These are phyloP conservation scores for Glaciozyma antarctica DNA, from an alignment of 768 basidiomycete species.

Conservation along the genomic window DNA sequence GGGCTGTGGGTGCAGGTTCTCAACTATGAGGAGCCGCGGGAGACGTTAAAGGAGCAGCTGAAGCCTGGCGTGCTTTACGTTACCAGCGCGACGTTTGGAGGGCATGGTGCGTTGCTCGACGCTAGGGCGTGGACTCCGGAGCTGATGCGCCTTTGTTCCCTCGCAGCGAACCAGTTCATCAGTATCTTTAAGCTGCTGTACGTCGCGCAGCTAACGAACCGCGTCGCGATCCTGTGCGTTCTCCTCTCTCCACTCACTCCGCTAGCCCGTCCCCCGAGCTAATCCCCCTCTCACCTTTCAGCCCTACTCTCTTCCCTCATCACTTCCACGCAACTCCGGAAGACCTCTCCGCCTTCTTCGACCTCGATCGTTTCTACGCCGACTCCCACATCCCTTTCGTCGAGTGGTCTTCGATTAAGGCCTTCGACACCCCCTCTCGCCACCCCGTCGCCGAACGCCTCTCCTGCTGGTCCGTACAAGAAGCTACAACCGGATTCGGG, in stretches of 20 bases:
- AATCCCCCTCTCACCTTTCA: not conserved
- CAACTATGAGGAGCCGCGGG: constrained; percentile 13
- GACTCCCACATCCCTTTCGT: constrained; percentile 21
- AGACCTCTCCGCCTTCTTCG: constrained; percentile 22
- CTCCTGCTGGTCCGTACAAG: constrained; percentile 30
- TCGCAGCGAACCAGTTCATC: constrained; percentile 30
- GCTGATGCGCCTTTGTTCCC: not conserved
- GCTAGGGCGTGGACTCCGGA: too few relatives aligned
- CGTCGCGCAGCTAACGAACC: constrained; percentile 24
- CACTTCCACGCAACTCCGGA: constrained; percentile 23
- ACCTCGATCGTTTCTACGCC: constrained; percentile 24
- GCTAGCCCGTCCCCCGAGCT: not conserved
- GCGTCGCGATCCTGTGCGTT: constrained; percentile 29
- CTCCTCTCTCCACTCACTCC: not conserved
- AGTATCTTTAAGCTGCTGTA: constrained; percentile 23
- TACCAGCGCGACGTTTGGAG: constrained; percentile 16
- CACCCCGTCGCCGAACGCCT: constrained; percentile 13
- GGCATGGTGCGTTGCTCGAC: constrained; percentile 17
- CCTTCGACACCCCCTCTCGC: not conserved
- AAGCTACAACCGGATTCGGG: constrained; percentile 9
- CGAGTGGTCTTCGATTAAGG: constrained; percentile 14
- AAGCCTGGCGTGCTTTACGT: constrained; percentile 19
- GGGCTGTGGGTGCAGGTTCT: constrained; percentile 6
- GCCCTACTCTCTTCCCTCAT: constrained; percentile 25
- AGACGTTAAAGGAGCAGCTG: constrained; percentile 17